These are phyloP conservation scores for Silene latifolia DNA, from an alignment of 148 eudicot species.

Conservation along the genomic window DNA sequence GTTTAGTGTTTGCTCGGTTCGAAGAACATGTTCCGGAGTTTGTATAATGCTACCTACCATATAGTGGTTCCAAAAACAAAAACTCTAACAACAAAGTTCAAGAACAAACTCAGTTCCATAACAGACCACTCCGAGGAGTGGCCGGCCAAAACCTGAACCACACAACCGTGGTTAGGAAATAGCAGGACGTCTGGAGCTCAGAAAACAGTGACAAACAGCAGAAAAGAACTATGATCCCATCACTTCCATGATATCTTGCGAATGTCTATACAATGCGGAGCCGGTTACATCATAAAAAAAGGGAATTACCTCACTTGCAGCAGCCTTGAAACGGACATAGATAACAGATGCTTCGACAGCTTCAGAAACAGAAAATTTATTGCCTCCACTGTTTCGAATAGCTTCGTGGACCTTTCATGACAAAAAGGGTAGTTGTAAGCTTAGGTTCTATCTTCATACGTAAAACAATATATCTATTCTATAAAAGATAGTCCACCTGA, in stretches of 20 bases:
- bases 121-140: neutral
- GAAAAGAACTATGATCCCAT: neutral
- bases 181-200: neutral
- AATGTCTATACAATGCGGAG: neutral
- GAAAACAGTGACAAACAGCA: neutral
- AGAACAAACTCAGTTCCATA: neutral
- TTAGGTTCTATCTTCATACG: constrained; percentile 1
- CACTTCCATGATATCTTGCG: neutral
- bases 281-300: neutral
- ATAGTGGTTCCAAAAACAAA: neutral
- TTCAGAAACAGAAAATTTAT: constrained; percentile 75
- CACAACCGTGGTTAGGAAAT: neutral
- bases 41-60: neutral
- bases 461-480: neutral
- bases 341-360: constrained; percentile 91
- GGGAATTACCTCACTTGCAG: constrained; percentile 85
- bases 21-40: neutral
- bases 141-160: neutral
- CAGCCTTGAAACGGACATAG: constrained; percentile 95
- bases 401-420: constrained; percentile 69
- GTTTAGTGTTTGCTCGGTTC: neutral
- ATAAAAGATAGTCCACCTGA: constrained; percentile 51
- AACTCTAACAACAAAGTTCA: neutral
- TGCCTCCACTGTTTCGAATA: constrained; percentile 56
- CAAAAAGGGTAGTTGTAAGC: constrained; percentile 5